Evolutionary conservation across 2,329 filamentous ascomycete species (phyloP).

Genomic region (Microsporum canis): DNA sequence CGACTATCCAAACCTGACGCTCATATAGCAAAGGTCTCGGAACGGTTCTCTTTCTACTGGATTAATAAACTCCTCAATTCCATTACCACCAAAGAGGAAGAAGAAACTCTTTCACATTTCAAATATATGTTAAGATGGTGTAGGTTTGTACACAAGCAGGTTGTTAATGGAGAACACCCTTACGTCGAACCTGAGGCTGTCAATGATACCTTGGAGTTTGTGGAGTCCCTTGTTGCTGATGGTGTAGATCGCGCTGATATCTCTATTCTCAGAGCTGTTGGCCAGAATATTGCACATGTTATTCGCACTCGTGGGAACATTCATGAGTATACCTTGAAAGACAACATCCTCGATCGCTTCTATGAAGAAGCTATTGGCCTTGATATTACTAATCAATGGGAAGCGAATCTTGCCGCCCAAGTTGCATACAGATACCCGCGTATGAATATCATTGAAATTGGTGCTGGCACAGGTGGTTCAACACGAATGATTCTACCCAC

Average conservation of each 20-base stretch:
- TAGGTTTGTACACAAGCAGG: neutral
- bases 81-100: neutral
- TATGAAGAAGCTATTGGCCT: conserved; percentile 11
- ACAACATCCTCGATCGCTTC: conserved; percentile 10
- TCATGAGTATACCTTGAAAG: conserved; percentile 19
- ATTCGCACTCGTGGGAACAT: conserved; percentile 25
- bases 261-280: conserved; percentile 4
- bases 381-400: conserved; percentile 14
- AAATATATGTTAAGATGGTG: neutral
- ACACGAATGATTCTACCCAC: conserved; percentile 28
- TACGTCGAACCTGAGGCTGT: neutral
- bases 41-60: neutral
- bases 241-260: neutral
- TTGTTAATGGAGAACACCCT: neutral
- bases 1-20: neutral
- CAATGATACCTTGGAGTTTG: neutral
- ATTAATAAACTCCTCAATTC: neutral
- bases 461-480: conserved; percentile 35
- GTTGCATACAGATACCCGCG: conserved; percentile 33
- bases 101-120: neutral
- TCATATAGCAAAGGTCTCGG: neutral
- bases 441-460: conserved; percentile 36
- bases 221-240: neutral
- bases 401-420: conserved; percentile 23
- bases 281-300: conserved; percentile 24